Evolutionary conservation across 164 flowering plant genomes (phyloP).

Genomic region (Santalum album): DNA sequence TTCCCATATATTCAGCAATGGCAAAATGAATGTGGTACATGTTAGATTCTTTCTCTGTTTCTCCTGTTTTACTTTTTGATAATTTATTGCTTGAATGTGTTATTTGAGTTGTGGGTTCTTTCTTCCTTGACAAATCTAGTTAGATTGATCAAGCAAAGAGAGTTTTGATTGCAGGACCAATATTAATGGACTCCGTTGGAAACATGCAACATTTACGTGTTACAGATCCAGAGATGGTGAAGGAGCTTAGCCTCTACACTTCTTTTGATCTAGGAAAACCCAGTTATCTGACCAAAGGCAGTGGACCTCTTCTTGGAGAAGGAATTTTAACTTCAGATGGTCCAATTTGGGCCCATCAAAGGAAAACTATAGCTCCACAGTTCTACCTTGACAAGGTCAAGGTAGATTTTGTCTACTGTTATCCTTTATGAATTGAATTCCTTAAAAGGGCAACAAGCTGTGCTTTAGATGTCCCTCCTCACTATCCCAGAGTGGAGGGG

Average conservation of each 20-base stretch:
- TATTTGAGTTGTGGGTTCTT: not conserved
- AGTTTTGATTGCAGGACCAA: not conserved
- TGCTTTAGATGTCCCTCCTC: too few relatives aligned
- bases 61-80: too few relatives aligned
- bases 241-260: not conserved
- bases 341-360: not conserved
- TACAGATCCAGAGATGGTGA: not conserved
- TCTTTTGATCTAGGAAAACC: not conserved
- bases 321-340: not conserved
- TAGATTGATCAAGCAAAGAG: not conserved
- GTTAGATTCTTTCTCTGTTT: not conserved
- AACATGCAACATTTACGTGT: not conserved
- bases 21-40: not conserved
- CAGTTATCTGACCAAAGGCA: not conserved
- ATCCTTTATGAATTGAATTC: not conserved
- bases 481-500: too few relatives aligned
- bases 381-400: conserved; percentile 28
- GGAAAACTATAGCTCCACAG: not conserved
- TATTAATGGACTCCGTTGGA: not conserved
- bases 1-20: not conserved
- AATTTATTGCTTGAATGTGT: too few relatives aligned
- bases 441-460: too few relatives aligned
- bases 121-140: not conserved
- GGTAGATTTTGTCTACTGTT: conserved; percentile 18
- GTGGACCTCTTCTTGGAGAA: not conserved